Conservation (phyloP, 768 basidiomycete species). For the Podaxis rugospora region DNA sequence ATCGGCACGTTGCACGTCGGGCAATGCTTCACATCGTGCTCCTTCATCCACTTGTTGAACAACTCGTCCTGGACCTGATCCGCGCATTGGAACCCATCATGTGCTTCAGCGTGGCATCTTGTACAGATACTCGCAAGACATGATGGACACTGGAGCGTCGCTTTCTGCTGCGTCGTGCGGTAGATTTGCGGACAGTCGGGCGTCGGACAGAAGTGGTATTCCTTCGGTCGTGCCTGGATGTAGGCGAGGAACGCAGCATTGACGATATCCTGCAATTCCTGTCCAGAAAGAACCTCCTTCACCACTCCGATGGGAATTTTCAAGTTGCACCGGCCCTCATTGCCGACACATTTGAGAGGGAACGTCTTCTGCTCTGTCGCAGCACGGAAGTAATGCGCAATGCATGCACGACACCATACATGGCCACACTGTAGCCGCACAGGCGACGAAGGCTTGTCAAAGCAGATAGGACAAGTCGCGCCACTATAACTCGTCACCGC, state of each 20-base stretch:
- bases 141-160: constrained; percentile 61
- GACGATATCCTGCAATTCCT: constrained; percentile 51
- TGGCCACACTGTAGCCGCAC: constrained; percentile 62
- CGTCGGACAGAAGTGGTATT: constrained; percentile 74
- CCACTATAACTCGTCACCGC: constrained; percentile 11
- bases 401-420: constrained; percentile 60
- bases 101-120: constrained; percentile 48
- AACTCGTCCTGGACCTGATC: constrained; percentile 54
- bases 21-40: constrained; percentile 68
- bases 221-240: constrained; percentile 51
- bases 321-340: constrained; percentile 52
- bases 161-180: constrained; percentile 34
- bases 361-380: constrained; percentile 55
- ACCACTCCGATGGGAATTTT: constrained; percentile 53
- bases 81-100: constrained; percentile 65
- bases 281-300: constrained; percentile 41
- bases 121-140: constrained; percentile 71
- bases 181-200: constrained; percentile 78
- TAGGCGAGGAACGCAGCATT: constrained; percentile 59
- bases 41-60: constrained; percentile 60
- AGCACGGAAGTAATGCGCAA: constrained; percentile 53
- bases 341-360: constrained; percentile 70
- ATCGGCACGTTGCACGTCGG: constrained; percentile 69
- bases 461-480: constrained; percentile 63
- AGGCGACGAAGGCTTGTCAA: constrained; percentile 49